A percentile compares a stretch with the other conserved stretches of the same genome.
Evolutionary conservation across 805 yeast genomes (phyloP).

Genomic region (Candida tibetensis): DNA sequence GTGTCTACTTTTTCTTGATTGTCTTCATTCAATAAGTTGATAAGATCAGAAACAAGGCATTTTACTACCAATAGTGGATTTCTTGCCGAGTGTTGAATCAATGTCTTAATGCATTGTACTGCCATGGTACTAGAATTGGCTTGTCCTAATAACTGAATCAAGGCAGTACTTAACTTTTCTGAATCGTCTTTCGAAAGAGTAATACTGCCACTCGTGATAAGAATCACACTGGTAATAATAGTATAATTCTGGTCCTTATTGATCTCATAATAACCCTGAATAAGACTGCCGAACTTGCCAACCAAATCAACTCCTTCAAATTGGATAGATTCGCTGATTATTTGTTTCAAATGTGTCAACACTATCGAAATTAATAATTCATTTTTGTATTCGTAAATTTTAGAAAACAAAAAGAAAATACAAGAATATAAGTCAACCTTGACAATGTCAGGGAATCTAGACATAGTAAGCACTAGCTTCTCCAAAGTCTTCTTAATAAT

Average conservation of each 20-base stretch:
- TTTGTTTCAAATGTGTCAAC: conserved; percentile 40
- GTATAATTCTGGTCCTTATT: conserved; percentile 19
- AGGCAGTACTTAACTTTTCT: conserved; percentile 17
- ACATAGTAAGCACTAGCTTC: conserved; percentile 60
- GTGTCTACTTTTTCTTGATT: conserved; percentile 14
- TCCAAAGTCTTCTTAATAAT: conserved; percentile 49
- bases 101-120: conserved; percentile 58
- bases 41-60: conserved; percentile 44
- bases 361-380: conserved; percentile 46
- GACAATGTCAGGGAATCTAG: conserved; percentile 63
- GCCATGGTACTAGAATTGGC: conserved; percentile 27
- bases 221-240: conserved; percentile 32
- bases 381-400: conserved; percentile 46
- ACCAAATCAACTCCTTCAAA: conserved; percentile 19
- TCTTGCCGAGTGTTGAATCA: conserved; percentile 40
- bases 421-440: conserved; percentile 71
- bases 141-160: conserved; percentile 22
- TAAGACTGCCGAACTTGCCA: conserved; percentile 22
- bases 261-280: conserved; percentile 20
- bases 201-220: conserved; percentile 36
- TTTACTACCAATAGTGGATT: conserved; percentile 40
- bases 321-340: conserved; percentile 22
- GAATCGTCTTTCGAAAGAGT: conserved; percentile 24
- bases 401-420: conserved; percentile 58
- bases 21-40: conserved; percentile 24